Conservation (phyloP, 108 stramenopile genomes). For the Nitzschia inconspicua region DNA sequence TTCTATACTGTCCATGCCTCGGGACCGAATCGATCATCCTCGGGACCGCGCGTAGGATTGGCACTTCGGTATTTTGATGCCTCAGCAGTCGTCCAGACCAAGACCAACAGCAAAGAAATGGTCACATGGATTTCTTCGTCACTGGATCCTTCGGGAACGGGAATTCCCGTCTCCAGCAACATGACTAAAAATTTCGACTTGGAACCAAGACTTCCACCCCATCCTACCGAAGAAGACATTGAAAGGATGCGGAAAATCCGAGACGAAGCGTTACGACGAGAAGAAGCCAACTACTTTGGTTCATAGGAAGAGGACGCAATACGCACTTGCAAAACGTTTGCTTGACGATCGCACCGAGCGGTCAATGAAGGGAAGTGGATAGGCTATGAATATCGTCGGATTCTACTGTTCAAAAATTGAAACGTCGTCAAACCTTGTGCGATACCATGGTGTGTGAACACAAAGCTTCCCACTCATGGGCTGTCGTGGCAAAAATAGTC, state of each 20-base stretch:
- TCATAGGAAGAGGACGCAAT: no score
- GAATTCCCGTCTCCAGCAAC: not conserved
- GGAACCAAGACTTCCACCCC: conserved; percentile 19
- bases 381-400: no score
- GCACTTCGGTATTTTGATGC: conserved; percentile 33
- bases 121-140: conserved; percentile 22
- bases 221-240: conserved; percentile 7
- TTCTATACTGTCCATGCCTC: conserved; percentile 31
- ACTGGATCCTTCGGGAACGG: not conserved
- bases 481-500: no score
- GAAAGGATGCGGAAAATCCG: conserved; percentile 10
- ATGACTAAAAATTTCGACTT: conserved; percentile 11
- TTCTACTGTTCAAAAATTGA: no score
- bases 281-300: conserved; percentile 33
- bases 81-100: conserved; percentile 16
- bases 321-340: no score
- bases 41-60: conserved; percentile 24
- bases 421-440: no score
- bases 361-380: no score
- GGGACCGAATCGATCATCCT: conserved; percentile 20
- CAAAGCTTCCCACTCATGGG: no score
- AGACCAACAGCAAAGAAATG: conserved; percentile 22
- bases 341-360: no score
- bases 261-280: conserved; percentile 27
- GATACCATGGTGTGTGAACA: no score